Evolutionary conservation across 2,329 filamentous ascomycete species (phyloP).

Genomic region (Sphaerulina vaccinii): DNA sequence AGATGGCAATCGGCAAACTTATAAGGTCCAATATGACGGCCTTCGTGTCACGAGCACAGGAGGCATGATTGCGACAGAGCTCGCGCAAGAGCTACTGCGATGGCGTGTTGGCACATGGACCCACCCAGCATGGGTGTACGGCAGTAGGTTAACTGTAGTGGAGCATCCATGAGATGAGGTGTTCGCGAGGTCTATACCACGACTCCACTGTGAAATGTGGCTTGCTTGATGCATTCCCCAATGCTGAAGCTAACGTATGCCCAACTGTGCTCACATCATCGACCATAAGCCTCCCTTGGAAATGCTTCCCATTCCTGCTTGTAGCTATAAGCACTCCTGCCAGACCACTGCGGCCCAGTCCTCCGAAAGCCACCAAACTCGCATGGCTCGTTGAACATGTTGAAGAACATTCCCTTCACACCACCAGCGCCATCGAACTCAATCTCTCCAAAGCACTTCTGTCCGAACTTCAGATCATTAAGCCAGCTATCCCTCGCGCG

Average conservation of each 20-base stretch:
- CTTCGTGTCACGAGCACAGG: not conserved
- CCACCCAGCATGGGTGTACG: not conserved
- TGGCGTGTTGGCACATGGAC: not conserved
- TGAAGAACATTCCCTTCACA: conserved; percentile 29
- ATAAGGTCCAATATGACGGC: not conserved
- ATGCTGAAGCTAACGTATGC: no score
- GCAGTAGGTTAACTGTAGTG: no score
- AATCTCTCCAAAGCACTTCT: conserved; percentile 38
- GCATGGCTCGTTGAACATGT: conserved; percentile 32
- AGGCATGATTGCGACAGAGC: conserved; percentile 1
- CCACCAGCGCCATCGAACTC: conserved; percentile 28
- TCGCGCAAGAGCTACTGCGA: conserved; percentile 2
- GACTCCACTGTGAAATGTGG: no score
- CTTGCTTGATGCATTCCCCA: no score
- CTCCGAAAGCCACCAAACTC: conserved; percentile 33
- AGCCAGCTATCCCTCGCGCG: conserved; percentile 34
- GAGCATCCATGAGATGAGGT: no score
- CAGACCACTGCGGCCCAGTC: conserved; percentile 25
- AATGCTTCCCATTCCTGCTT: conserved; percentile 32
- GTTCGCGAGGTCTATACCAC: no score
- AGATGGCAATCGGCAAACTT: not conserved
- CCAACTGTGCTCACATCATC: no score
- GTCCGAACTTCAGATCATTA: conserved; percentile 34
- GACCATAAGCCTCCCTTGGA: conserved; percentile 33
- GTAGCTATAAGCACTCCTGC: conserved; percentile 28